A percentile compares a stretch with the other conserved stretches of the same genome.
These are phyloP conservation scores for Pichia kudriavzevii DNA, from an alignment of 1,139 yeast species.

Conservation along the genomic window DNA sequence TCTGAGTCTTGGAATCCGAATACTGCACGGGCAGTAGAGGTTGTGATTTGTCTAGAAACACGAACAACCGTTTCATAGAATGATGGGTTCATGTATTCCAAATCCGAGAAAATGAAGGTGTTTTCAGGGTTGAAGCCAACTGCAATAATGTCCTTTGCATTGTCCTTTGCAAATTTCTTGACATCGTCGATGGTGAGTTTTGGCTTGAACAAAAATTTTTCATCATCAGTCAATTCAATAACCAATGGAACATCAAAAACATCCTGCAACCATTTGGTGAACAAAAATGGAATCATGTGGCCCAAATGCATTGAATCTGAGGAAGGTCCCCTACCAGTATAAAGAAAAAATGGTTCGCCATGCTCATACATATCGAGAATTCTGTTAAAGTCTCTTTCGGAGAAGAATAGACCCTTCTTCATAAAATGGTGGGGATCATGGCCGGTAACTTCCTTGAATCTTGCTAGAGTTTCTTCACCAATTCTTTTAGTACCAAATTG, in stretches of 20 bases:
- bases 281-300: conserved; percentile 90
- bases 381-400: conserved; percentile 77
- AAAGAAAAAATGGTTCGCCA: conserved; percentile 90
- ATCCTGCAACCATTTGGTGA: conserved; percentile 97
- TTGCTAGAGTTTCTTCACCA: conserved; percentile 57
- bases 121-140: conserved; percentile 92
- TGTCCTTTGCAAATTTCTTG: conserved; percentile 65
- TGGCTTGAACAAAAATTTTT: conserved; percentile 90
- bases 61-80: conserved; percentile 92
- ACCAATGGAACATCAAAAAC: conserved; percentile 97
- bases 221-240: conserved; percentile 94
- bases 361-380: conserved; percentile 87
- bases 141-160: conserved; percentile 89
- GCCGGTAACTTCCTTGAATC: conserved; percentile 82
- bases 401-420: conserved; percentile 87
- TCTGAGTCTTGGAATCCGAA: conserved; percentile 95
- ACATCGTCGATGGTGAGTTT: conserved; percentile 86
- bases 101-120: conserved; percentile 90
- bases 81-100: conserved; percentile 87
- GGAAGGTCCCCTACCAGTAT: conserved; percentile 98
- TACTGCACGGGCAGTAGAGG: conserved; percentile 94
- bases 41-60: conserved; percentile 91
- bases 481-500: conserved; percentile 84
- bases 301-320: conserved; percentile 95
- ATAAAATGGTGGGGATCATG: conserved; percentile 87